Percentiles rank a stretch among this genome's conserved stretches.
Evolutionary conservation across 257 asterid genomes (phyloP).

Genomic region (Scutellaria galericulata): DNA sequence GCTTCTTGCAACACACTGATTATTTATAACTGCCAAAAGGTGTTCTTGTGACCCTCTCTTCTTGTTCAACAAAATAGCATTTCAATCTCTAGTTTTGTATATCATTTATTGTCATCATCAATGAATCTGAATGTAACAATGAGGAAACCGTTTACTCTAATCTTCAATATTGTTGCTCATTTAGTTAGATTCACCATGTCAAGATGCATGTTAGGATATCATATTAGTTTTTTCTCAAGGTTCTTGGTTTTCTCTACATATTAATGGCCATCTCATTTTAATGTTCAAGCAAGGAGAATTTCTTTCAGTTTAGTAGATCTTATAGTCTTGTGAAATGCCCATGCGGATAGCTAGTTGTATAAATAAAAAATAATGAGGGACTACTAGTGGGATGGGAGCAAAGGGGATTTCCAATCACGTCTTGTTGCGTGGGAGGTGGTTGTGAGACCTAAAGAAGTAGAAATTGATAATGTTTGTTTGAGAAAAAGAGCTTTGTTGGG

Average conservation of each 20-base stretch:
- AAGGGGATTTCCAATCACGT: too few relatives aligned
- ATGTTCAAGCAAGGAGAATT: slow-evolving; percentile 5
- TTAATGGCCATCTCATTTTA: not conserved
- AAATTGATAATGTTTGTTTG: not conserved
- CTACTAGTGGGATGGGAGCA: too few relatives aligned
- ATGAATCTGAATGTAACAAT: slow-evolving; percentile 5
- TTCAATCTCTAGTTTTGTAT: not conserved
- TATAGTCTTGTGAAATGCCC: not conserved
- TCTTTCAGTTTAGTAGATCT: slow-evolving; percentile 1
- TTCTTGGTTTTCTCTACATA: not conserved
- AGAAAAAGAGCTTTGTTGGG: not conserved
- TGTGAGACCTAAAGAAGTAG: not conserved
- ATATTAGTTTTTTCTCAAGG: not conserved
- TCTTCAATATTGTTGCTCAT: slow-evolving; percentile 24
- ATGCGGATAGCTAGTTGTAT: too few relatives aligned
- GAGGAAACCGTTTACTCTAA: not conserved
- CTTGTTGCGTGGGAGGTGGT: not conserved
- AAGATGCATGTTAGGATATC: slow-evolving; percentile 1
- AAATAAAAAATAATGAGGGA: too few relatives aligned
- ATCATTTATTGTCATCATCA: not conserved
- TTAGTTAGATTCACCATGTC: not conserved
- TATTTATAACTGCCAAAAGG: slow-evolving; percentile 9
- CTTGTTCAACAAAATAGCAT: not conserved
- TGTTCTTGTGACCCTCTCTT: not conserved
- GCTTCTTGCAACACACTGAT: slow-evolving; percentile 8